These are phyloP conservation scores for Chrysophaeum taylorii DNA, from an alignment of 352 stramenopile species.

Conservation along the genomic window DNA sequence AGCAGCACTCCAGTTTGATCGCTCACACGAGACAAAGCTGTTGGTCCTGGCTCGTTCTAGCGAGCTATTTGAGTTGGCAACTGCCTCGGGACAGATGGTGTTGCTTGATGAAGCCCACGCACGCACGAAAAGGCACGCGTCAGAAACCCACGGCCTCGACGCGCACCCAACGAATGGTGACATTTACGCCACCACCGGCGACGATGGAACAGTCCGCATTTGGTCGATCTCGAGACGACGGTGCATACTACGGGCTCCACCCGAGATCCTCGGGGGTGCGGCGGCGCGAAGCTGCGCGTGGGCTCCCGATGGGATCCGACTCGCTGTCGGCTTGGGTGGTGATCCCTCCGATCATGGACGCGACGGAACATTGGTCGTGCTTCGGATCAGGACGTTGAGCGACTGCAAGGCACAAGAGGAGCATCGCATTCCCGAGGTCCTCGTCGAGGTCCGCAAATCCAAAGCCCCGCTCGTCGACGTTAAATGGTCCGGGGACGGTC, in stretches of 20 bases:
- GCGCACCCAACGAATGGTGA: neutral
- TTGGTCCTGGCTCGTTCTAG: neutral
- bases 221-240: slow-evolving; percentile 33
- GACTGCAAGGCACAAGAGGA: neutral
- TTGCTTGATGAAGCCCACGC: neutral
- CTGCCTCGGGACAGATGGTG: neutral
- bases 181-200: slow-evolving; percentile 45
- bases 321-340: slow-evolving; percentile 27
- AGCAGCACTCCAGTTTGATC: neutral
- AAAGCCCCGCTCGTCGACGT: neutral
- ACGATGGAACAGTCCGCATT: slow-evolving; percentile 61
- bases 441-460: slow-evolving; percentile 1
- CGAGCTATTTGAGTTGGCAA: neutral
- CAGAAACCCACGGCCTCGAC: neutral
- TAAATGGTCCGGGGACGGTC: neutral
- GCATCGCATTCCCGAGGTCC: neutral
- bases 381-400: no score
- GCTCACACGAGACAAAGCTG: neutral
- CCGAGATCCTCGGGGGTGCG: slow-evolving; percentile 6
- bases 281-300: slow-evolving; percentile 26
- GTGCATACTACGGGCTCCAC: neutral
- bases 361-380: slow-evolving; percentile 23
- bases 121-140: neutral
- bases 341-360: slow-evolving; percentile 14
- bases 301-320: slow-evolving; percentile 17